Evolutionary conservation across 441 rosid species (phyloP).

Genomic region (California macrophylla): DNA sequence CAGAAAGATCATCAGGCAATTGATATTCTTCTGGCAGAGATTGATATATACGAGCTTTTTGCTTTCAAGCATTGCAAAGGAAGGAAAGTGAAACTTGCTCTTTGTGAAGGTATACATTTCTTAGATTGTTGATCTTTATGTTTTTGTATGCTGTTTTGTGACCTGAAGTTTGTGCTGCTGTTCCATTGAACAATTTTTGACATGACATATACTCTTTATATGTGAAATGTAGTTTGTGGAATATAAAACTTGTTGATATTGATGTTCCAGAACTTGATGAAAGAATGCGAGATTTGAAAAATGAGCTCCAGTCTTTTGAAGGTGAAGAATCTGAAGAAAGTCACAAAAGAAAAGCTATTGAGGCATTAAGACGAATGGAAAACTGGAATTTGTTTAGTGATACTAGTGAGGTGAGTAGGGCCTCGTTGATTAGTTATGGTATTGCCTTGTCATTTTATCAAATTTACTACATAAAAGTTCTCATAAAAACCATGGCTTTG

Average conservation of each 20-base stretch:
- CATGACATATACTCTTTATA: slow-evolving; percentile 3
- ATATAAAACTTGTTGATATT: slow-evolving; percentile 11
- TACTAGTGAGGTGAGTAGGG: slow-evolving; percentile 50
- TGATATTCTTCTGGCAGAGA: slow-evolving; percentile 94
- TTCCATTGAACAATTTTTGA: neutral
- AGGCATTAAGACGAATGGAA: slow-evolving; percentile 84
- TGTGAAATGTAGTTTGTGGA: slow-evolving; percentile 8
- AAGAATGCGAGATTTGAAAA: slow-evolving; percentile 88
- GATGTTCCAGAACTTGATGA: slow-evolving; percentile 78
- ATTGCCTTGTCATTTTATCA: slow-evolving; percentile 12
- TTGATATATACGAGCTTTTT: slow-evolving; percentile 96
- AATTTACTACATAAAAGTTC: slow-evolving; percentile 7
- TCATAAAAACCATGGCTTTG: slow-evolving; percentile 1
- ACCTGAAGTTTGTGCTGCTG: neutral
- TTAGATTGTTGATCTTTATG: slow-evolving; percentile 2
- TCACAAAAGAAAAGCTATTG: slow-evolving; percentile 70
- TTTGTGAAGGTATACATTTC: slow-evolving; percentile 69
- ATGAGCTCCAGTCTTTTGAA: slow-evolving; percentile 87
- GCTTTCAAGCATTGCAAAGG: slow-evolving; percentile 98
- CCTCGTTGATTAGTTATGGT: slow-evolving; percentile 14
- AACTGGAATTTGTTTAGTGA: slow-evolving; percentile 93
- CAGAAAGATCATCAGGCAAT: slow-evolving; percentile 99
- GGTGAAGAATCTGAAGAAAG: slow-evolving; percentile 75
- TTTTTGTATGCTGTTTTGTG: slow-evolving; percentile 5
- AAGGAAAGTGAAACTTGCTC: slow-evolving; percentile 87